Evolutionary conservation across 495 filamentous ascomycete genomes (phyloP).

Genomic region (Copromyces sp.): DNA sequence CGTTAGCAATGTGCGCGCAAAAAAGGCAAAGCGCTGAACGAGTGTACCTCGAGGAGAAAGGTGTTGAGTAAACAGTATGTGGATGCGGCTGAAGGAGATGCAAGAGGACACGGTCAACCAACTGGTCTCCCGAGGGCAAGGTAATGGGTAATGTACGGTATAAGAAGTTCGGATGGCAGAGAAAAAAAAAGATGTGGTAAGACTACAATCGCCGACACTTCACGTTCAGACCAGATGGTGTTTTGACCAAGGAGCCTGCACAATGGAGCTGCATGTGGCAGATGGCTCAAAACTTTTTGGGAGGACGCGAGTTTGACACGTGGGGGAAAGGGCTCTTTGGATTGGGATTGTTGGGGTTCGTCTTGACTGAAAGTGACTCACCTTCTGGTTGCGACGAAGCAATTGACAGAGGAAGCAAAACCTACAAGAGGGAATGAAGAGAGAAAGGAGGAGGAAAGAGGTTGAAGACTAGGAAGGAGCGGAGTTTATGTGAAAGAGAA

Average conservation of each 20-base stretch:
- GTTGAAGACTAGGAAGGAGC: background rate
- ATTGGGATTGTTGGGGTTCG: background rate
- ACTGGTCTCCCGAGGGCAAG: background rate
- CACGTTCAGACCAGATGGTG: background rate
- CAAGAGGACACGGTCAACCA: background rate
- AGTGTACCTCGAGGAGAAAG: constrained; percentile 7
- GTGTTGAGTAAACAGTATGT: constrained; percentile 5
- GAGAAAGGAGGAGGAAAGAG: constrained; percentile 14
- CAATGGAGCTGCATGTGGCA: background rate
- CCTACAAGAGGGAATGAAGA: constrained; percentile 13
- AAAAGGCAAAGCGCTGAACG: background rate
- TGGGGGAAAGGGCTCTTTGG: background rate
- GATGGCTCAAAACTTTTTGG: background rate
- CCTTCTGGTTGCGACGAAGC: constrained; percentile 7
- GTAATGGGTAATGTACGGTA: background rate
- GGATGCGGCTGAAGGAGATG: background rate
- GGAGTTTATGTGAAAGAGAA: background rate
- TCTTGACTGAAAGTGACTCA: constrained; percentile 2
- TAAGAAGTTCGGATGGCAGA: background rate
- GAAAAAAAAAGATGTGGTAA: background rate
- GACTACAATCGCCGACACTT: background rate
- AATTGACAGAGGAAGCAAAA: constrained; percentile 1
- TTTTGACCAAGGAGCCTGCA: background rate
- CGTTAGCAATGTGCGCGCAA: constrained; percentile 39
- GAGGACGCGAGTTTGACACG: background rate